These are phyloP conservation scores for Calocybe gangraenosa DNA, from an alignment of 768 basidiomycete species.

Conservation along the genomic window DNA sequence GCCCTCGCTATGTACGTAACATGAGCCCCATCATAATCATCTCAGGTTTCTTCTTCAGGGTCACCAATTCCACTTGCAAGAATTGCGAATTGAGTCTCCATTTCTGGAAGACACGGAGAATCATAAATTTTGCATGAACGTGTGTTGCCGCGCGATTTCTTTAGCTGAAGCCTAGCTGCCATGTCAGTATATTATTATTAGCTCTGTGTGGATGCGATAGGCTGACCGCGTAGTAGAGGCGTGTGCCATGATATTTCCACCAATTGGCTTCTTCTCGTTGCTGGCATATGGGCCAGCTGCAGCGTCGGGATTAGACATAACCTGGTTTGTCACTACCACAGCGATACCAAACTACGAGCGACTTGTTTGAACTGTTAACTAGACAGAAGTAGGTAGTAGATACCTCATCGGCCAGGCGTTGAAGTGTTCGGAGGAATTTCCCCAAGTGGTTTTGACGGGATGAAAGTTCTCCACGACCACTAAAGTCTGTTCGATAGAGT, in stretches of 20 bases:
- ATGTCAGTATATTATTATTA: constrained; percentile 2
- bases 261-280: constrained; percentile 97
- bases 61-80: constrained; percentile 89
- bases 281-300: constrained; percentile 82
- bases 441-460: constrained; percentile 95
- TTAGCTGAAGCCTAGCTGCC: constrained; percentile 69
- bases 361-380: constrained; percentile 12
- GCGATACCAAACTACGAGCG: constrained; percentile 88
- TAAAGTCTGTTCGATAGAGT: constrained; percentile 93
- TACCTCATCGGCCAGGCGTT: constrained; percentile 95
- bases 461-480: constrained; percentile 91
- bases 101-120: constrained; percentile 95
- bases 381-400: constrained; percentile 9
- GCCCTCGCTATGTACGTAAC: neutral
- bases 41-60: constrained; percentile 82
- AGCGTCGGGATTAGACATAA: constrained; percentile 98
- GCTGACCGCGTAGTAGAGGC: constrained; percentile 91
- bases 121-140: constrained; percentile 97
- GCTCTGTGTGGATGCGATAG: constrained; percentile 2
- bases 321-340: constrained; percentile 96
- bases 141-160: constrained; percentile 88
- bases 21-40: too few relatives aligned
- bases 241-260: constrained; percentile 99
- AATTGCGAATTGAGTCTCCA: constrained; percentile 94
- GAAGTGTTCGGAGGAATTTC: constrained; percentile 89